These are phyloP conservation scores for Diplotaxis tenuifolia DNA, from an alignment of 345 rosid genomes.

Conservation along the genomic window DNA sequence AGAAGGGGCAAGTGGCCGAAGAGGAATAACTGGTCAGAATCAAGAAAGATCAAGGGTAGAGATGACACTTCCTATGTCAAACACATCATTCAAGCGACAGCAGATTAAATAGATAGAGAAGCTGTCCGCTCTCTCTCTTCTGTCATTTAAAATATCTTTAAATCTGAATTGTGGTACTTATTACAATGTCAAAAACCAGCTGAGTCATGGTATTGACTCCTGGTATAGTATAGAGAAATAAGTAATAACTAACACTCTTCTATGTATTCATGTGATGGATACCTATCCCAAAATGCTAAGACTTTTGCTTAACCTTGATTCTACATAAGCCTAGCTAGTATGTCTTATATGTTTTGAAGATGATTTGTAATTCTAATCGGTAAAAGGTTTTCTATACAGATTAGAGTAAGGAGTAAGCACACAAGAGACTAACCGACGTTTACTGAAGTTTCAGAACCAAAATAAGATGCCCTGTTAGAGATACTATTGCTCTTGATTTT, in stretches of 20 bases:
- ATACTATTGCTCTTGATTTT: not conserved
- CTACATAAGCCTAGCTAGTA: not conserved
- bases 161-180: constrained; percentile 4
- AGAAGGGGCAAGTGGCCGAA: constrained; percentile 56
- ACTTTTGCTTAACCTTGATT: not conserved
- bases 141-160: constrained; percentile 43
- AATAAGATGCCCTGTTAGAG: not conserved
- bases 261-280: constrained; percentile 7
- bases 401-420: constrained; percentile 31
- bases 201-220: constrained; percentile 28
- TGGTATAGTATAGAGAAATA: constrained; percentile 21
- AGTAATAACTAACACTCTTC: constrained; percentile 9
- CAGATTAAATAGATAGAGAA: constrained; percentile 40
- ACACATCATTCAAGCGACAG: constrained; percentile 38
- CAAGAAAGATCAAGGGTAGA: constrained; percentile 38
- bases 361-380: constrained; percentile 22
- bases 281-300: not conserved
- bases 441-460: not conserved
- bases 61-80: constrained; percentile 35
- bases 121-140: constrained; percentile 83
- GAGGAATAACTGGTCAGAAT: constrained; percentile 33
- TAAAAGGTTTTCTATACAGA: constrained; percentile 31
- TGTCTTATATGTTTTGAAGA: constrained; percentile 24
- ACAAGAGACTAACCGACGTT: constrained; percentile 25
- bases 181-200: constrained; percentile 17